Evolutionary conservation across 2,329 filamentous ascomycete genomes (phyloP).

Genomic region (Ilyonectria robusta): DNA sequence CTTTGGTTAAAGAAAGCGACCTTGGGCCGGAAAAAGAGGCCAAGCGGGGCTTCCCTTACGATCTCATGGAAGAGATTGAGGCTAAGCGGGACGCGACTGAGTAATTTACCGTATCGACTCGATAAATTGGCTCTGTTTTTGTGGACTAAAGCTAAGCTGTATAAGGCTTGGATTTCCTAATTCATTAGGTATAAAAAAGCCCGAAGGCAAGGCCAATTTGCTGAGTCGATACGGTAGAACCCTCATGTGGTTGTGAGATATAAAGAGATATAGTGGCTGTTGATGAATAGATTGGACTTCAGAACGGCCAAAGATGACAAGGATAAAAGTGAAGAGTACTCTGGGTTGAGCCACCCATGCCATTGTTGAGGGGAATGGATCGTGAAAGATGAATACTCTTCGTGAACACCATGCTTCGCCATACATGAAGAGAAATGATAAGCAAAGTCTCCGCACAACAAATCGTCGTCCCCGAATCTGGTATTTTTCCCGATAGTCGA

Average conservation of each 20-base stretch:
- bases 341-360: no score
- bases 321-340: no score
- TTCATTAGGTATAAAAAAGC: no score
- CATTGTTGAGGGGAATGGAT: no score
- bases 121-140: no score
- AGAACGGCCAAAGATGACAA: neutral
- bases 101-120: no score
- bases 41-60: constrained; percentile 22
- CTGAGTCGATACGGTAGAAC: no score
- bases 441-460: neutral
- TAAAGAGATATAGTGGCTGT: neutral
- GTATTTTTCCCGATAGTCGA: neutral
- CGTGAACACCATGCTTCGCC: neutral
- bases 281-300: neutral
- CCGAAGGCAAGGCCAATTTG: no score
- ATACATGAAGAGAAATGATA: neutral
- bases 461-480: neutral
- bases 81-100: constrained; percentile 6
- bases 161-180: no score
- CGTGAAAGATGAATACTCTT: neutral
- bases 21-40: constrained; percentile 18
- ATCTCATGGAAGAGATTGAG: constrained; percentile 23
- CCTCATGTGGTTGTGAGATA: neutral
- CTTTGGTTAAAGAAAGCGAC: constrained; percentile 11
- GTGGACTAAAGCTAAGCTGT: no score